Evolutionary conservation across 2,329 filamentous ascomycete species (phyloP).

Genomic region (Thermothelomyces thermophilus): DNA sequence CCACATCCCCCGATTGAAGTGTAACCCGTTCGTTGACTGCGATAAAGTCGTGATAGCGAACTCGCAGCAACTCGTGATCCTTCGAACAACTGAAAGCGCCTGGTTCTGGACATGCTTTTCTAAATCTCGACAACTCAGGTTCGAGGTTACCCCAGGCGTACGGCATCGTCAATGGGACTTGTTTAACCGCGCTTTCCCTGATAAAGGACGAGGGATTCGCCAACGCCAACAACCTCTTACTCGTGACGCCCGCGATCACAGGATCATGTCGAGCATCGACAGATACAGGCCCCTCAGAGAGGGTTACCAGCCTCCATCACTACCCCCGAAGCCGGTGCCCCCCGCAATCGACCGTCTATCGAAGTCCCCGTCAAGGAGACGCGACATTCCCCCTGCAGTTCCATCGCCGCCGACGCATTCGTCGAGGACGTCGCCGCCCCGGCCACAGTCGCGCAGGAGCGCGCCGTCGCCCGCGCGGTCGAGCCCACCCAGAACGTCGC

Average conservation of each 20-base stretch:
- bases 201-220: neutral
- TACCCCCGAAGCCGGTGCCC: constrained; percentile 34
- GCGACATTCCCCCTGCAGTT: constrained; percentile 54
- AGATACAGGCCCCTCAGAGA: constrained; percentile 11
- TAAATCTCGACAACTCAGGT: neutral
- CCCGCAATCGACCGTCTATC: constrained; percentile 36
- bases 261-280: constrained; percentile 15
- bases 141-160: neutral
- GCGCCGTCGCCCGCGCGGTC: constrained; percentile 39
- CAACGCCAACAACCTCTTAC: neutral
- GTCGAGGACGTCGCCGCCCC: constrained; percentile 49
- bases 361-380: constrained; percentile 44
- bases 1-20: no score
- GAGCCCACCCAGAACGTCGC: constrained; percentile 33
- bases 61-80: neutral
- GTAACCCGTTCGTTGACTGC: constrained; percentile 5
- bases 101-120: neutral
- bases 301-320: constrained; percentile 43
- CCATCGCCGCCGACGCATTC: constrained; percentile 54
- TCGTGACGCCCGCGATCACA: neutral
- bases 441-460: constrained; percentile 38
- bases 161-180: constrained; percentile 5
- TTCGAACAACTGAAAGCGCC: neutral
- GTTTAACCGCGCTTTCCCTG: neutral
- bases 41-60: constrained; percentile 9